Base-by-base conservation (phyloP, 1,139 yeast species). In the Magnusiomyces tetraspermus region DNA sequence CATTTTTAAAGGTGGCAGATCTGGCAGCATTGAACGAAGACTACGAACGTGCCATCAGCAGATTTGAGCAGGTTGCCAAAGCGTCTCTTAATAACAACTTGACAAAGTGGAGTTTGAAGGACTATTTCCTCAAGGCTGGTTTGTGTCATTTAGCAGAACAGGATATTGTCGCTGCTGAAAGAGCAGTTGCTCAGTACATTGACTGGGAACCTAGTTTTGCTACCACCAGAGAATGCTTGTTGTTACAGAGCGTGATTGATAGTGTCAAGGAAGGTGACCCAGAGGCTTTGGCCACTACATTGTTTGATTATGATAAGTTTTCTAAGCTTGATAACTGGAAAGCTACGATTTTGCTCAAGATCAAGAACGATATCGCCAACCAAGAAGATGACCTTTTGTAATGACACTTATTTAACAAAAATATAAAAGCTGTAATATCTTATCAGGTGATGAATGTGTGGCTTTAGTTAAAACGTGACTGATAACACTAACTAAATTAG, bases 91-190 rank as follows among this genome's bases (percentile, higher is more conserved):
- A 84, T 58, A 88, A 85, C 68, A 79, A 79, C 58, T 74, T 89
- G 60, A 80, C 94, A 51, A 85, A 82, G 69, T 92, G 97, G 97
- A 83, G 89, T 56, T 75, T 92, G 64, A 92, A 94, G 70, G 98
- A 92, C 57, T 88, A 90, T 67, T 89, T 87, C 63, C 74, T 88
- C 63, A 89, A 89, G 72, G 82, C 86, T 48, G 81, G 88, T 33
- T 74, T 92, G 55, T 87, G 97, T 66, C 79, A 83, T 54, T 75
- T 92, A 60, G 95, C 96, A 41, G 88, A 83, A 57, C 59, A 66
- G 57, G 98, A 92, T 68, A 74, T 79, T 43, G 89, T 94, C 42
- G 95, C 95, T 54, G 96, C 96, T 0, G 78, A 79, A 54, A 83
- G 86, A 63, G 79, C 88, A 45, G 66, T 85, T 53, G 80, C 78